Percentiles rank a stretch among this genome's conserved stretches.
These are phyloP conservation scores for Calonectria honghensis DNA, from an alignment of 2,329 filamentous ascomycete genomes.

Conservation along the genomic window DNA sequence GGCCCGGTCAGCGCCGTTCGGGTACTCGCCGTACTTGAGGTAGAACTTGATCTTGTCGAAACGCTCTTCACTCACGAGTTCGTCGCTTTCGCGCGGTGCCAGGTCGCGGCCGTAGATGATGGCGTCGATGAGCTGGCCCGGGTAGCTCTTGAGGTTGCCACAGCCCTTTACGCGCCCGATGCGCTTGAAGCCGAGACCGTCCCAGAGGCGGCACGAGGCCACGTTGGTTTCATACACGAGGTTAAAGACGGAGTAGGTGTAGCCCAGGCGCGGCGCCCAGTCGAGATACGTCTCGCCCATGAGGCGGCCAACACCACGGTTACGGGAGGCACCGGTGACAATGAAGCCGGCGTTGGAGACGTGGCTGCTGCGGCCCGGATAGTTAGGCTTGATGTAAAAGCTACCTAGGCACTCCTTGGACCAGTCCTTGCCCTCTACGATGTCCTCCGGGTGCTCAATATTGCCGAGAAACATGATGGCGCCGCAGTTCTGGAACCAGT, in stretches of 20 bases:
- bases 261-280: slow-evolving; percentile 87
- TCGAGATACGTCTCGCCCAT: slow-evolving; percentile 87
- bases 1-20: slow-evolving; percentile 91
- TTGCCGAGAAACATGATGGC: slow-evolving; percentile 91
- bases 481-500: slow-evolving; percentile 95
- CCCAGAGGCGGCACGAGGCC: slow-evolving; percentile 92
- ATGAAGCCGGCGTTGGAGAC: slow-evolving; percentile 91
- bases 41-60: slow-evolving; percentile 99
- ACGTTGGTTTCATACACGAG: slow-evolving; percentile 96
- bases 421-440: slow-evolving; percentile 81
- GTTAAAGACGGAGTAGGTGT: slow-evolving; percentile 95
- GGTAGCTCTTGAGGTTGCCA: slow-evolving; percentile 81
- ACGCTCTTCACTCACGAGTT: slow-evolving; percentile 93
- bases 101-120: slow-evolving; percentile 85
- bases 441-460: slow-evolving; percentile 77
- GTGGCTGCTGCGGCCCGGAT: slow-evolving; percentile 92
- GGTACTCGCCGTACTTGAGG: slow-evolving; percentile 95
- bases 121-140: slow-evolving; percentile 81
- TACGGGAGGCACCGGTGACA: slow-evolving; percentile 82
- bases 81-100: slow-evolving; percentile 78
- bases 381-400: slow-evolving; percentile 97
- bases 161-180: slow-evolving; percentile 88
- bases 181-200: slow-evolving; percentile 92
- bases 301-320: slow-evolving; percentile 83
- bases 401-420: slow-evolving; percentile 87